Percentiles rank a stretch among this genome's conserved stretches.
Conservation (phyloP, 768 basidiomycete species). For the Austroboletus festivus region DNA sequence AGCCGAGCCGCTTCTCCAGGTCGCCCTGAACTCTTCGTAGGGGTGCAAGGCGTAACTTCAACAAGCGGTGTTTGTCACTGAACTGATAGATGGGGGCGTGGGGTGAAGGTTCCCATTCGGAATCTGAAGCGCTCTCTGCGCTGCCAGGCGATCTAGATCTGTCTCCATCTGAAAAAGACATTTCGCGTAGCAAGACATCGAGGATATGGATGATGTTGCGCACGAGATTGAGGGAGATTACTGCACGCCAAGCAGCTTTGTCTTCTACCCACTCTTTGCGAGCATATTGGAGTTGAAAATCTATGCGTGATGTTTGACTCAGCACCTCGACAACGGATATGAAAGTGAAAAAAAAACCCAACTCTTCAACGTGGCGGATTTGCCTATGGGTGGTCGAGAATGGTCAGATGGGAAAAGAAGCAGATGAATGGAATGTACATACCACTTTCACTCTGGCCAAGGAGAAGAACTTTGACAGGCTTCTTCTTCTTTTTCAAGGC, state of each 20-base stretch:
- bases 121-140: conserved; percentile 2
- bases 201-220: conserved; percentile 67
- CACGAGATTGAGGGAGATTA: conserved; percentile 78
- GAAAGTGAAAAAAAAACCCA: too few species aligned
- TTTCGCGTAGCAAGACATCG: conserved; percentile 54
- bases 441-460: conserved; percentile 76
- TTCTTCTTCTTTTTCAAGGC: conserved; percentile 58
- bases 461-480: conserved; percentile 70
- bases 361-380: conserved; percentile 82
- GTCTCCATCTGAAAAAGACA: conserved; percentile 37
- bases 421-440: conserved; percentile 9
- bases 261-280: conserved; percentile 68
- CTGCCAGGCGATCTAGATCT: conserved; percentile 15
- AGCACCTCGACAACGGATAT: too few species aligned
- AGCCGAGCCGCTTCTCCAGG: conserved; percentile 58
- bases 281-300: conserved; percentile 77
- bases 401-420: conserved; percentile 6
- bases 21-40: conserved; percentile 55
- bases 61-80: conserved; percentile 57
- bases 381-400: conserved; percentile 37
- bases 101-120: conserved; percentile 14
- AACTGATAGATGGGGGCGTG: conserved; percentile 37
- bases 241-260: conserved; percentile 65
- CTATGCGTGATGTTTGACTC: too few species aligned
- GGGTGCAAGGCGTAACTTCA: conserved; percentile 57